These are phyloP conservation scores for Mortierella sp. DNA, from an alignment of 371 early-diverging fungal genomes.

Conservation along the genomic window DNA sequence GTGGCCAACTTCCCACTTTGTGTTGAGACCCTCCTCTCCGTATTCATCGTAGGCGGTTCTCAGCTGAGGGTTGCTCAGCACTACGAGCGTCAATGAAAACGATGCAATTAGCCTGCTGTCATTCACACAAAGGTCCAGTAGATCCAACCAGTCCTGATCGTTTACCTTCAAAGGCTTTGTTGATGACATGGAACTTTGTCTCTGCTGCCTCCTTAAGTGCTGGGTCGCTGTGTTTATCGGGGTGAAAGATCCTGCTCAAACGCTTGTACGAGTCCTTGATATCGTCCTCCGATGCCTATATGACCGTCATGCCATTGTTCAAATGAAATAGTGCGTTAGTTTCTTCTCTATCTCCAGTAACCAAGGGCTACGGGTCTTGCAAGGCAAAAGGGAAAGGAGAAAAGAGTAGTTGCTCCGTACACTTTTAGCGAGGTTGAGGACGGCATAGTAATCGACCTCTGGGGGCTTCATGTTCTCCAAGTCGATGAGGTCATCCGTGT, in stretches of 20 bases:
- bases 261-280: slow-evolving; percentile 90
- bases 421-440: slow-evolving; percentile 85
- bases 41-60: slow-evolving; percentile 94
- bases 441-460: slow-evolving; percentile 83
- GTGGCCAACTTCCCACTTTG: slow-evolving; percentile 84
- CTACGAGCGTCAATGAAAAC: slow-evolving; percentile 53
- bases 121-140: not conserved
- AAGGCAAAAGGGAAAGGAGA: not conserved
- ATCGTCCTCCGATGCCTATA: slow-evolving; percentile 86
- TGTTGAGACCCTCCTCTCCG: slow-evolving; percentile 88
- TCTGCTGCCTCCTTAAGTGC: slow-evolving; percentile 74
- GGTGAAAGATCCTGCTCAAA: slow-evolving; percentile 89
- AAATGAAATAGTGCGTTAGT: not conserved
- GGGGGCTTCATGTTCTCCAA: slow-evolving; percentile 65
- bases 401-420: slow-evolving; percentile 60
- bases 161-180: slow-evolving; percentile 91
- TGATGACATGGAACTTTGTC: slow-evolving; percentile 85
- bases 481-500: slow-evolving; percentile 64
- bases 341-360: not conserved
- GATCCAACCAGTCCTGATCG: not conserved
- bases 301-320: not conserved
- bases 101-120: not conserved
- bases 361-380: not conserved
- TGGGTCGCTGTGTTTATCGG: slow-evolving; percentile 85
- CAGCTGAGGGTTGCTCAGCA: slow-evolving; percentile 84